Percentiles rank a stretch among this genome's conserved stretches.
Evolutionary conservation across 2,329 filamentous ascomycete species (phyloP).

Genomic region (Xylaria sp.): DNA sequence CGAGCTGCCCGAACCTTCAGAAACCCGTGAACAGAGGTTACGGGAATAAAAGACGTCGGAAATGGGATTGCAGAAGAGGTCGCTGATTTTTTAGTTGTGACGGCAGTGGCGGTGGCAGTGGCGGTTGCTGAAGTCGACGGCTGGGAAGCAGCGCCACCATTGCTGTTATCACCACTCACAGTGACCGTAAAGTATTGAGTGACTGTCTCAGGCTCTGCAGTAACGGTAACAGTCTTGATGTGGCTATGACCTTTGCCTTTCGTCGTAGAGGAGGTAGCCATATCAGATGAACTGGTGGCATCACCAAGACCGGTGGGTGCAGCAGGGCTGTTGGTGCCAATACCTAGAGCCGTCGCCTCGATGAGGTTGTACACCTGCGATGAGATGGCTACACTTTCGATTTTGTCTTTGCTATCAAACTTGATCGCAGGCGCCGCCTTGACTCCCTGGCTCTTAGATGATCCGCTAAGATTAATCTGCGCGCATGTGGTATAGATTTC

Average conservation of each 20-base stretch:
- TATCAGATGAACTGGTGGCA: constrained; percentile 31
- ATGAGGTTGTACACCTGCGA: constrained; percentile 55
- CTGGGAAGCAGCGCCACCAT: constrained; percentile 5
- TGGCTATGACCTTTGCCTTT: constrained; percentile 43
- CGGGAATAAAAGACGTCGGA: constrained; percentile 39
- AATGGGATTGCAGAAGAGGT: constrained; percentile 12
- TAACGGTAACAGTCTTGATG: constrained; percentile 57
- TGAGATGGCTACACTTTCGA: constrained; percentile 53
- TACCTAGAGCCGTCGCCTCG: constrained; percentile 51
- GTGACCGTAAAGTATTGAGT: constrained; percentile 54
- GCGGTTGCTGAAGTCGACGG: constrained; percentile 19
- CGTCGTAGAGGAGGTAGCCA: constrained; percentile 36
- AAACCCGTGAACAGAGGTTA: constrained; percentile 44
- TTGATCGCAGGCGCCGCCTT: constrained; percentile 52
- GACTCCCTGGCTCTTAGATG: constrained; percentile 36
- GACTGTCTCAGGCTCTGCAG: constrained; percentile 52
- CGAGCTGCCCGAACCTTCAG: constrained; percentile 36
- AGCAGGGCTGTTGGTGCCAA: constrained; percentile 42
- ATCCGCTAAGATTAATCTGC: constrained; percentile 48
- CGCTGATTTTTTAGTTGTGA: constrained; percentile 13
- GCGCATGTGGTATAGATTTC: constrained; percentile 69
- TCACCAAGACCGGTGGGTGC: constrained; percentile 42
- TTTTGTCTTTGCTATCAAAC: constrained; percentile 48
- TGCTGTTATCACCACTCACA: constrained; percentile 35
- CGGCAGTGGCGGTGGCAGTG: constrained; percentile 20